Conservation (phyloP, 1,284 basidiomycete genomes). For the Mycena citricolor region DNA sequence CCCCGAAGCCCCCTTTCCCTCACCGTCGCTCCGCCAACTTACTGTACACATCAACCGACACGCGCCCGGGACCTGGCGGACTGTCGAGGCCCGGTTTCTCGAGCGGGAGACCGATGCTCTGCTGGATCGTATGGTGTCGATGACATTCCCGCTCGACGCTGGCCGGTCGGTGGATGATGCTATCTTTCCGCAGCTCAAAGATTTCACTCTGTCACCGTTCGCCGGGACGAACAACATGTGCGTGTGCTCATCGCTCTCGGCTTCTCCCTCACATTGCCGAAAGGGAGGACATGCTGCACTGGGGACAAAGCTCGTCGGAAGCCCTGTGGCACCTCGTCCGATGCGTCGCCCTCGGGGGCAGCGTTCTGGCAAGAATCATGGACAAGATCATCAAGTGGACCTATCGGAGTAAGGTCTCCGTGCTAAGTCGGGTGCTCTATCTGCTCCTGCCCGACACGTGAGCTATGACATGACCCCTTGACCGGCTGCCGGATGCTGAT, state of each 20-base stretch:
- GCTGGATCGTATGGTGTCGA: conserved; percentile 1
- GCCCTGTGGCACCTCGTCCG: conserved; percentile 16
- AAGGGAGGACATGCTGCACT: conserved; percentile 2
- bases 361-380: conserved; percentile 1
- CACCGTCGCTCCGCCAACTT: conserved; percentile 5
- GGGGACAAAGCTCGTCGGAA: conserved; percentile 3
- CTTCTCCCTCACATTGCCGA: neutral
- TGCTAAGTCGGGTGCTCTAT: conserved; percentile 18
- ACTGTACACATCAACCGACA: conserved; percentile 5
- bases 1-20: conserved; percentile 1
- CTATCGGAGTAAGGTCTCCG: conserved; percentile 9
- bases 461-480: neutral
- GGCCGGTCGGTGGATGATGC: conserved; percentile 7
- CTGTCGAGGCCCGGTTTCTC: conserved; percentile 15
- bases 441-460: conserved; percentile 15
- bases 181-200: conserved; percentile 5
- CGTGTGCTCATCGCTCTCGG: too few species aligned
- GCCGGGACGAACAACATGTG: neutral
- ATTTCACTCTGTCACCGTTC: conserved; percentile 1
- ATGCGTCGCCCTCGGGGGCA: conserved; percentile 14
- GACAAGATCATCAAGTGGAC: neutral
- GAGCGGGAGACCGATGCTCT: conserved; percentile 1
- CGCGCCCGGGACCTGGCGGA: conserved; percentile 2
- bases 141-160: conserved; percentile 5
- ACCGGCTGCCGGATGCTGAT: neutral